Conservation (phyloP, 192 early-diverging fungal genomes). For the Backusella psychrophila region DNA sequence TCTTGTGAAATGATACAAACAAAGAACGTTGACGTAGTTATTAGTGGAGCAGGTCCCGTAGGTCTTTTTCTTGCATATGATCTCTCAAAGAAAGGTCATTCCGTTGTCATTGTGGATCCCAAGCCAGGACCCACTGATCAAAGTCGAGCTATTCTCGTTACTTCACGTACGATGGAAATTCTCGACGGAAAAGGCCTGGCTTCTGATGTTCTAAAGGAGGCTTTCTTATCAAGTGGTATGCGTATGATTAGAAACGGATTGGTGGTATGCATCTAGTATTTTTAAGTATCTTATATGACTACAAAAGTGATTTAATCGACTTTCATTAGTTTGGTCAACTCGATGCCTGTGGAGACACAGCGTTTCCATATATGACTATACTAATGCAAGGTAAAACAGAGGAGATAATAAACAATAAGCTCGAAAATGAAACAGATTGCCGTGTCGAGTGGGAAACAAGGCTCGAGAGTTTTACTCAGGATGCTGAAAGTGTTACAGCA, state of each 20-base stretch:
- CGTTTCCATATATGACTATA: slow-evolving; percentile 20
- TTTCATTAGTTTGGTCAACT: slow-evolving; percentile 2
- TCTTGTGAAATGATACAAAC: neutral
- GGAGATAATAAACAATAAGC: neutral
- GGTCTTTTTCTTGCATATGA: slow-evolving; percentile 20
- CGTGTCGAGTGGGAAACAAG: slow-evolving; percentile 6
- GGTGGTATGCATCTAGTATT: neutral
- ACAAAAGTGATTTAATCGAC: neutral
- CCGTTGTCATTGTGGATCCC: slow-evolving; percentile 14
- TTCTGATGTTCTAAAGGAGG: neutral
- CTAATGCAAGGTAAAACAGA: slow-evolving; percentile 22
- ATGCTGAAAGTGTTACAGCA: slow-evolving; percentile 7
- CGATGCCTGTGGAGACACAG: slow-evolving; percentile 13
- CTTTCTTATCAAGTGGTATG: neutral
- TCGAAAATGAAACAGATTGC: neutral
- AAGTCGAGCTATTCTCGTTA: slow-evolving; percentile 21
- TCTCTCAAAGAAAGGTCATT: slow-evolving; percentile 15
- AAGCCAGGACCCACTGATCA: slow-evolving; percentile 5
- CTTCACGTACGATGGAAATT: slow-evolving; percentile 22
- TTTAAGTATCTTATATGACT: no score
- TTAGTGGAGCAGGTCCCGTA: slow-evolving; percentile 28
- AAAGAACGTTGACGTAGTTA: slow-evolving; percentile 16
- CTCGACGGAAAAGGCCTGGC: slow-evolving; percentile 4
- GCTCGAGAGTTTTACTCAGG: slow-evolving; percentile 19
- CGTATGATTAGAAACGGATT: neutral